These are phyloP conservation scores for Talaromyces marneffei DNA, from an alignment of 2,329 filamentous ascomycete species.

Conservation along the genomic window DNA sequence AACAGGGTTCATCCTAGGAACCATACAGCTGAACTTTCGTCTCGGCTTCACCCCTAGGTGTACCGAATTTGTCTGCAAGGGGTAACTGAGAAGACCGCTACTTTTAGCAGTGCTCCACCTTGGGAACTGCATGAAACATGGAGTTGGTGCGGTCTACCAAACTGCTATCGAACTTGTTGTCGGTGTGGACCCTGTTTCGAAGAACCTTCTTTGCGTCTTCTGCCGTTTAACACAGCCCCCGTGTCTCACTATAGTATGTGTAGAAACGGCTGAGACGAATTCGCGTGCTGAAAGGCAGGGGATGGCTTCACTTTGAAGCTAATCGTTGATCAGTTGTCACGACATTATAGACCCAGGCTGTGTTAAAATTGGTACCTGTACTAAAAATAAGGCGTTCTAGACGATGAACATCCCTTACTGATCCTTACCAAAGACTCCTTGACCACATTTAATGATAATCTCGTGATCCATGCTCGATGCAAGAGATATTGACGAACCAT, in stretches of 20 bases:
- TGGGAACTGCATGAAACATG: constrained; percentile 19
- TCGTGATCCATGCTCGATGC: constrained; percentile 44
- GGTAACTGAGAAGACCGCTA: constrained; percentile 16
- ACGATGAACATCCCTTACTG: background rate
- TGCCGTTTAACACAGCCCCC: constrained; percentile 14
- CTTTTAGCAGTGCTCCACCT: constrained; percentile 1
- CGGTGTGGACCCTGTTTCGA: constrained; percentile 83
- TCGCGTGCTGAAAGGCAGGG: constrained; percentile 89
- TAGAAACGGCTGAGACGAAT: constrained; percentile 47
- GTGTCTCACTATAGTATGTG: constrained; percentile 9
- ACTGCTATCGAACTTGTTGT: constrained; percentile 77
- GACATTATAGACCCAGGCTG: constrained; percentile 58
- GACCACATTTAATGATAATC: constrained; percentile 61
- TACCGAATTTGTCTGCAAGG: constrained; percentile 80
- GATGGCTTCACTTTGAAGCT: constrained; percentile 22
- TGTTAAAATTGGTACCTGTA: constrained; percentile 59
- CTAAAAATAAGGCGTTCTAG: constrained; percentile 25
- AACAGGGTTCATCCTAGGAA: background rate
- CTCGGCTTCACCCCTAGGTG: background rate
- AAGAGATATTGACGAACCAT: background rate
- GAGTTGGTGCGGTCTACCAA: constrained; percentile 13
- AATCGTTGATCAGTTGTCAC: constrained; percentile 35
- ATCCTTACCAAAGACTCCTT: constrained; percentile 60
- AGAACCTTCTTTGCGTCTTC: constrained; percentile 31
- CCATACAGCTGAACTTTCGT: background rate